Evolutionary conservation across 805 yeast genomes (phyloP).

Genomic region (Cyberlindnera veronae): DNA sequence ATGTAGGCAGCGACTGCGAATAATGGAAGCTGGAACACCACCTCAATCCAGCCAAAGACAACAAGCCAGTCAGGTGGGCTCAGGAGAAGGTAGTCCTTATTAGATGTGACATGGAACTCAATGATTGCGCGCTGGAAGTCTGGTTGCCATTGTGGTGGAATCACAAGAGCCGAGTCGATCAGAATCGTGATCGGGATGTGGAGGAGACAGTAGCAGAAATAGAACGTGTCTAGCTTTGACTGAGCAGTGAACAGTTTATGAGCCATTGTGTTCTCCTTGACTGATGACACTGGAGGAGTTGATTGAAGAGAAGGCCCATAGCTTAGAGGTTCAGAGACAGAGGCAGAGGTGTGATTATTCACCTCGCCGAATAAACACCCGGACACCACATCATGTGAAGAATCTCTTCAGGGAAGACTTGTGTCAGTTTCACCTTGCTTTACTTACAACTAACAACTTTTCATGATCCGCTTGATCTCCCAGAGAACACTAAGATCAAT

Average conservation of each 20-base stretch:
- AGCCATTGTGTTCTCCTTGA: conserved; percentile 1
- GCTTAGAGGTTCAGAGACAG: no score
- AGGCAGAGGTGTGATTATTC: no score
- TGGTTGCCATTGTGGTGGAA: conserved; percentile 50
- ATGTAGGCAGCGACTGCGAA: conserved; percentile 48
- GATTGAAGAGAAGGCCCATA: no score
- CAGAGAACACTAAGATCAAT: no score
- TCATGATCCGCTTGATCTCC: conserved; percentile 1
- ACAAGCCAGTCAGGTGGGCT: conserved; percentile 70
- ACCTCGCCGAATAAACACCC: no score
- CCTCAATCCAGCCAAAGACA: conserved; percentile 67
- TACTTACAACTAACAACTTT: background rate
- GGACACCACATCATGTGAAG: no score
- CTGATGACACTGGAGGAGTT: background rate
- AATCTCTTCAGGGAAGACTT: no score
- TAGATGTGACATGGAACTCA: conserved; percentile 55
- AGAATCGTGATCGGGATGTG: conserved; percentile 76
- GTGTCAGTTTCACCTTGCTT: background rate
- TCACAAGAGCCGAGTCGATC: conserved; percentile 69
- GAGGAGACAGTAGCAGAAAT: conserved; percentile 48
- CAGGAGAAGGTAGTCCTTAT: conserved; percentile 68
- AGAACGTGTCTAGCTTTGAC: conserved; percentile 38
- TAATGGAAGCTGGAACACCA: conserved; percentile 75
- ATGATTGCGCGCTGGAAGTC: conserved; percentile 47
- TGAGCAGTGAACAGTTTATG: conserved; percentile 17